A percentile compares a stretch with the other conserved stretches of the same genome.
These are phyloP conservation scores for Colletotrichum phormii DNA, from an alignment of 2,329 filamentous ascomycete species.

Conservation along the genomic window DNA sequence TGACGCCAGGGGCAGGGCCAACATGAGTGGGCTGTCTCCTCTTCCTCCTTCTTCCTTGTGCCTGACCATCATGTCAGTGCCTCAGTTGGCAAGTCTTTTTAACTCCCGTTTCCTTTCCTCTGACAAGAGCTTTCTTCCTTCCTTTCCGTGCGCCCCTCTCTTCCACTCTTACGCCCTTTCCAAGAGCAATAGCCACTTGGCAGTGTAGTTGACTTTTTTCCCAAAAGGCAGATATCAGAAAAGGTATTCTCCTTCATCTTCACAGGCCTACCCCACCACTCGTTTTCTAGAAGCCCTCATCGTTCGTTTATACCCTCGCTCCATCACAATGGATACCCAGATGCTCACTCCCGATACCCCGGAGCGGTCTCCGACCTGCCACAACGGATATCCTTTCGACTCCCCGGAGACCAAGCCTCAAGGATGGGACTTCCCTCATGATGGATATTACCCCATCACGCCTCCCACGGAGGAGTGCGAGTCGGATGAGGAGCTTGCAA, in stretches of 20 bases:
- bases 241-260: constrained; percentile 9
- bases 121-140: not conserved
- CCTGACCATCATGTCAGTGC: constrained; percentile 31
- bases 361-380: constrained; percentile 27
- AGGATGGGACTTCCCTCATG: constrained; percentile 29
- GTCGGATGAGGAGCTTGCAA: constrained; percentile 36
- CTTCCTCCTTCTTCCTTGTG: constrained; percentile 9
- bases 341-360: constrained; percentile 32
- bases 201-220: constrained; percentile 25
- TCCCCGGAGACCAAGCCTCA: constrained; percentile 14
- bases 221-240: constrained; percentile 26
- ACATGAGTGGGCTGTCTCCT: constrained; percentile 32
- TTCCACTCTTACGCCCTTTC: constrained; percentile 8
- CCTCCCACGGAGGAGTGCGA: constrained; percentile 38
- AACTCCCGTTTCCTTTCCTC: constrained; percentile 31
- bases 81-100: constrained; percentile 33
- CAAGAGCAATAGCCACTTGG: constrained; percentile 12
- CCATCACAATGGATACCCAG: constrained; percentile 27
- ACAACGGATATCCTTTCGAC: constrained; percentile 21
- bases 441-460: constrained; percentile 35
- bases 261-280: not conserved
- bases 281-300: not conserved
- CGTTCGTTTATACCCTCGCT: constrained; percentile 21
- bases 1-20: constrained; percentile 18
- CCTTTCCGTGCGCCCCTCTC: constrained; percentile 14